Percentiles rank a stretch among this genome's conserved stretches.
These are phyloP conservation scores for Aspergillus niger DNA, from an alignment of 2,329 filamentous ascomycete species.

Conservation along the genomic window DNA sequence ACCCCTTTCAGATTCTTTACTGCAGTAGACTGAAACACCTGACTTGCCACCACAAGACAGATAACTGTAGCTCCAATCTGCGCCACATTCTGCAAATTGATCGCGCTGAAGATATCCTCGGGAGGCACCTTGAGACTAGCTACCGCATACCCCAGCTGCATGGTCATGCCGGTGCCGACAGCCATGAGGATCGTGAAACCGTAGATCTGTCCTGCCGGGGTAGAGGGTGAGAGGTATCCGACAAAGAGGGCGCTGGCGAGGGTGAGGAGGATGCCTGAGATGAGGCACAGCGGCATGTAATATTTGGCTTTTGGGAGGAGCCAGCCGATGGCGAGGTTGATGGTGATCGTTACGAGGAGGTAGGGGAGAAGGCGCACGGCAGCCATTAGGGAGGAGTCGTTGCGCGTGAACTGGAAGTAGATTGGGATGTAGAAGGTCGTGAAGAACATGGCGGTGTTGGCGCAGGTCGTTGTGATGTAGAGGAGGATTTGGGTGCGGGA, in stretches of 20 bases:
- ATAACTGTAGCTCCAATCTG: constrained; percentile 23
- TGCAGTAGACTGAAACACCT: constrained; percentile 18
- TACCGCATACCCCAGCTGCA: constrained; percentile 23
- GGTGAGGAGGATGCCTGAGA: constrained; percentile 18
- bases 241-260: constrained; percentile 5
- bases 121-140: constrained; percentile 19
- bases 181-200: constrained; percentile 23
- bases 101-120: constrained; percentile 13
- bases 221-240: constrained; percentile 13
- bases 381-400: constrained; percentile 37
- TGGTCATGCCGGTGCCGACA: constrained; percentile 21
- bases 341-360: constrained; percentile 27
- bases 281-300: constrained; percentile 30
- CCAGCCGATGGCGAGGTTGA: constrained; percentile 21
- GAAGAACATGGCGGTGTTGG: constrained; percentile 38
- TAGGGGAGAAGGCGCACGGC: constrained; percentile 38
- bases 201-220: constrained; percentile 11
- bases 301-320: constrained; percentile 23
- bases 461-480: constrained; percentile 44
- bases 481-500: constrained; percentile 43
- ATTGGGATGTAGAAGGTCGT: constrained; percentile 57
- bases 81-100: constrained; percentile 20
- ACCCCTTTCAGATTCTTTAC: constrained; percentile 29
- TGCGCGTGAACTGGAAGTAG: constrained; percentile 56
- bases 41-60: constrained; percentile 20